A percentile compares a stretch with the other conserved stretches of the same genome.
Evolutionary conservation across 2,329 filamentous ascomycete species (phyloP).

Genomic region (Zymoseptoria brevis): DNA sequence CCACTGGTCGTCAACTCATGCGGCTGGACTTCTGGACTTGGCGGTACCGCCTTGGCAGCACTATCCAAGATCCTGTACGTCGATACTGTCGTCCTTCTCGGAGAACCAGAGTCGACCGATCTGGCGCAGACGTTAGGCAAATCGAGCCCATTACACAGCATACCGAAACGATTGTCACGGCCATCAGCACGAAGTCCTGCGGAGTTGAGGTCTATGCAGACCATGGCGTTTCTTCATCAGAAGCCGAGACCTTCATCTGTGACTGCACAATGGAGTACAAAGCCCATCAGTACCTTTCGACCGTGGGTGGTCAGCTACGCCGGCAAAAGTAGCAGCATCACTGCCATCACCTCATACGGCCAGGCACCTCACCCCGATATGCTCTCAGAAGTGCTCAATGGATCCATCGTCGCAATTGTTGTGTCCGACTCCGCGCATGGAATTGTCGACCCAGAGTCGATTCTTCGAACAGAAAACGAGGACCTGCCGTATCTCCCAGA

Average conservation of each 20-base stretch:
- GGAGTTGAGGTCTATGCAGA: slow-evolving; percentile 65
- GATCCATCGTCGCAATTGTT: slow-evolving; percentile 60
- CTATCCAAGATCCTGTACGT: slow-evolving; percentile 49
- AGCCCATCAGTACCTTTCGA: slow-evolving; percentile 47
- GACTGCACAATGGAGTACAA: slow-evolving; percentile 41
- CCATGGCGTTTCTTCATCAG: slow-evolving; percentile 69
- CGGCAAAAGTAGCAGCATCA: slow-evolving; percentile 45
- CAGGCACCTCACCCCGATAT: slow-evolving; percentile 53
- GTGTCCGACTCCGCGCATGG: slow-evolving; percentile 41
- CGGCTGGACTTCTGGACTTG: slow-evolving; percentile 65
- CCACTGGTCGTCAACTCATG: slow-evolving; percentile 67
- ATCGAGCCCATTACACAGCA: slow-evolving; percentile 36
- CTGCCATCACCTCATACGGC: slow-evolving; percentile 61
- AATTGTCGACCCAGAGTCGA: slow-evolving; percentile 11
- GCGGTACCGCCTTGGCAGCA: slow-evolving; percentile 55
- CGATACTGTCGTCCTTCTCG: slow-evolving; percentile 59
- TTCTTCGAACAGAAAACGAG: slow-evolving; percentile 42
- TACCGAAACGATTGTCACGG: slow-evolving; percentile 55
- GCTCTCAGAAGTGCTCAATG: slow-evolving; percentile 59
- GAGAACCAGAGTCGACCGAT: slow-evolving; percentile 51
- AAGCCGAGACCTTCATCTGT: slow-evolving; percentile 1
- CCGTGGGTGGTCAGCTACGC: slow-evolving; percentile 59
- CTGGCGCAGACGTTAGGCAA: slow-evolving; percentile 27
- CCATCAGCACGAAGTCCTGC: slow-evolving; percentile 52
- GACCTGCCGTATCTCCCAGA: slow-evolving; percentile 57